A percentile compares a stretch with the other conserved stretches of the same genome.
These are phyloP conservation scores for Ensete glaucum DNA, from an alignment of 176 grass and related monocot genomes.

Conservation along the genomic window DNA sequence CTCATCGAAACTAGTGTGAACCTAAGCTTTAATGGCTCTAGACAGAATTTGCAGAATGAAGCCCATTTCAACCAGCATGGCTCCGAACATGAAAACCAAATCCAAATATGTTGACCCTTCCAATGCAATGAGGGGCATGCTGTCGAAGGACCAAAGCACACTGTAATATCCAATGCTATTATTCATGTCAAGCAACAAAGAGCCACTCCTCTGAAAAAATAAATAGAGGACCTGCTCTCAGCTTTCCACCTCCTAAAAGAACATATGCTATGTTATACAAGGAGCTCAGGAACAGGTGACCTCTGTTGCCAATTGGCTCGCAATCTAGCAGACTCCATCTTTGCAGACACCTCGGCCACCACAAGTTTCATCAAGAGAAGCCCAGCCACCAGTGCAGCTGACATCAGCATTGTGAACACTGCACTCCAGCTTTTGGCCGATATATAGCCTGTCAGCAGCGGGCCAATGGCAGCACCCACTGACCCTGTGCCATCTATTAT, in stretches of 20 bases:
- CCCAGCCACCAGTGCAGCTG: neutral
- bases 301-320: neutral
- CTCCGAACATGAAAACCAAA: too few species aligned
- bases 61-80: too few species aligned
- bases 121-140: neutral
- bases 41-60: too few species aligned
- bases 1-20: too few species aligned
- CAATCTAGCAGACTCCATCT: neutral
- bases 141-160: too few species aligned
- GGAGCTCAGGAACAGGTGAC: neutral
- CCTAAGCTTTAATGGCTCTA: too few species aligned
- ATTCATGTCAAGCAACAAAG: neutral
- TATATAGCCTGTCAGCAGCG: slow-evolving; percentile 9
- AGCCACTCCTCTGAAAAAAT: neutral
- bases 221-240: neutral
- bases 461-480: slow-evolving; percentile 10
- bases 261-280: neutral
- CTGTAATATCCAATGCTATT: too few species aligned
- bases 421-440: slow-evolving; percentile 4
- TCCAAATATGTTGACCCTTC: neutral
- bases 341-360: neutral
- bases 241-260: neutral
- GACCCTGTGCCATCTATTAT: slow-evolving; percentile 14
- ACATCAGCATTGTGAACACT: slow-evolving; percentile 14
- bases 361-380: slow-evolving; percentile 8